Conservation (phyloP, 2,329 filamentous ascomycete genomes). For the Chrysosporium keratinophilum region DNA sequence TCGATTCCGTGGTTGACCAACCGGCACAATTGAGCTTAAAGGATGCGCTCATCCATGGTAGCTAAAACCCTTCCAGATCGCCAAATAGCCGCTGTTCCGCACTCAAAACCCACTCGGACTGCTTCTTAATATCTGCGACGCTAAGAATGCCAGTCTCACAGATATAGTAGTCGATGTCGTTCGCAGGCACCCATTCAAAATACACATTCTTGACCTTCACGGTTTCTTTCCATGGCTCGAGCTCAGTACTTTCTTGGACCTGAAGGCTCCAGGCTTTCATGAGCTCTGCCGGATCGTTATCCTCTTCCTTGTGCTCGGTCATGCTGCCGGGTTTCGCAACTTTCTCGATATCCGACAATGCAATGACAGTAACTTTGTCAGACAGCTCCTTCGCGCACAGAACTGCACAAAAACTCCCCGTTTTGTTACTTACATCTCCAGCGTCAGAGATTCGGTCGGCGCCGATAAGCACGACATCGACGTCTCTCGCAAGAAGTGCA, state of each 20-base stretch:
- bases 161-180: constrained; percentile 42
- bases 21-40: background rate
- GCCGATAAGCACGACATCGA: constrained; percentile 52
- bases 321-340: constrained; percentile 41
- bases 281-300: constrained; percentile 47
- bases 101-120: constrained; percentile 12
- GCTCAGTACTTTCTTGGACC: background rate
- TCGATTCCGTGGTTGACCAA: background rate
- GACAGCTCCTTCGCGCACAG: constrained; percentile 45
- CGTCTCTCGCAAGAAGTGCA: constrained; percentile 42
- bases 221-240: constrained; percentile 14
- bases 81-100: constrained; percentile 15
- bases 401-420: constrained; percentile 50
- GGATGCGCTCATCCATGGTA: constrained; percentile 10
- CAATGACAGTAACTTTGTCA: constrained; percentile 43
- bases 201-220: constrained; percentile 35
- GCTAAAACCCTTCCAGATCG: constrained; percentile 1
- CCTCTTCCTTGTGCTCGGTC: constrained; percentile 40
- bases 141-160: constrained; percentile 39
- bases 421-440: constrained; percentile 58
- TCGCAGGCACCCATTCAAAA: constrained; percentile 46
- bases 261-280: constrained; percentile 10
- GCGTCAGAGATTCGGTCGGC: constrained; percentile 51
- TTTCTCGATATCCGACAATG: constrained; percentile 51
- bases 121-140: constrained; percentile 16